These are phyloP conservation scores for Blastocystis hominis DNA, from an alignment of 352 stramenopile genomes.

Conservation along the genomic window DNA sequence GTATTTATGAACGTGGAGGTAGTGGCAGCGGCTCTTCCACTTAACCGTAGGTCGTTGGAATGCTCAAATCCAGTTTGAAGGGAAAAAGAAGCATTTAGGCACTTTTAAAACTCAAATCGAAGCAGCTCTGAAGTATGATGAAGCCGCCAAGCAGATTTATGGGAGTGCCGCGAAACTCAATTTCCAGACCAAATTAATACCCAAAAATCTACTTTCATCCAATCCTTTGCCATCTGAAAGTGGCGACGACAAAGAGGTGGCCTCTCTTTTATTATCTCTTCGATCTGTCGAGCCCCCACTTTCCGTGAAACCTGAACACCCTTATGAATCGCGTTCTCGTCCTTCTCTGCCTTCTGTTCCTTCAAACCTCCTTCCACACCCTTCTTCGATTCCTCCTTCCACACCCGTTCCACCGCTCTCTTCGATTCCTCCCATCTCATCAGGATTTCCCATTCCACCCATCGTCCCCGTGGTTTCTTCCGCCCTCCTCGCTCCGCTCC, in stretches of 20 bases:
- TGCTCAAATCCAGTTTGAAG: conserved; percentile 40
- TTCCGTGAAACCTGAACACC: background rate
- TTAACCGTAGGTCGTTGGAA: conserved; percentile 18
- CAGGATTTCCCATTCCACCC: background rate
- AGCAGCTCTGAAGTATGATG: conserved; percentile 20
- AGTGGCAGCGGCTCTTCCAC: background rate
- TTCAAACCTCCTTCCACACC: background rate
- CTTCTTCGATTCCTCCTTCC: background rate
- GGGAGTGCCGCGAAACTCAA: background rate
- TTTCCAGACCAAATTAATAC: background rate
- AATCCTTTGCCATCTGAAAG: background rate
- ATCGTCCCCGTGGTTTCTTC: background rate
- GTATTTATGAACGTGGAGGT: conserved; percentile 39
- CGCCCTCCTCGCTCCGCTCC: too few relatives aligned
- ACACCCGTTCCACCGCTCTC: background rate
- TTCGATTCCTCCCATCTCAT: too few relatives aligned
- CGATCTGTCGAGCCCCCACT: background rate
- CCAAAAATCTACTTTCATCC: background rate
- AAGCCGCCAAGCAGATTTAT: background rate
- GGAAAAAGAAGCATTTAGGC: conserved; percentile 50
- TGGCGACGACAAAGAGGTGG: background rate
- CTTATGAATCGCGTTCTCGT: background rate
- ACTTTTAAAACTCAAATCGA: conserved; percentile 16
- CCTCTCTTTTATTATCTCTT: background rate
- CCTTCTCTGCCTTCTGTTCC: background rate